Percentiles rank a stretch among this genome's conserved stretches.
These are phyloP conservation scores for Tulasnella sp. DNA, from an alignment of 768 basidiomycete species.

Conservation along the genomic window DNA sequence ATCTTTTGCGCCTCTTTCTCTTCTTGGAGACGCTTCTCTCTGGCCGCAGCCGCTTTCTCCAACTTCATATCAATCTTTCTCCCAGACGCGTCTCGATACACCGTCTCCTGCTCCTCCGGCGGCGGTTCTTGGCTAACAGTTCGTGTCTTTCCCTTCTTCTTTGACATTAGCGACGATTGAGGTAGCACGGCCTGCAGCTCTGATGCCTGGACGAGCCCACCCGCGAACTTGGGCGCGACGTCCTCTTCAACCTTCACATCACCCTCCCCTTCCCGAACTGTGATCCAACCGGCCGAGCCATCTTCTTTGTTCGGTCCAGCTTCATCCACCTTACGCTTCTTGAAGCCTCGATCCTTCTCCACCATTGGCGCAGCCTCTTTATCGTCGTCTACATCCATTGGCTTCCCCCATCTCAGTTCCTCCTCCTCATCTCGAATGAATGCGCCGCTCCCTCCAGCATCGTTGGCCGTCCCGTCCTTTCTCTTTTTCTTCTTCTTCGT, in stretches of 20 bases:
- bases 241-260: conserved; percentile 58
- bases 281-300: conserved; percentile 3
- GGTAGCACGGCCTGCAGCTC: conserved; percentile 1
- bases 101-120: conserved; percentile 70
- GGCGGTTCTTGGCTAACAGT: conserved; percentile 34
- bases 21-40: conserved; percentile 66
- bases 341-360: conserved; percentile 62
- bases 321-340: conserved; percentile 51
- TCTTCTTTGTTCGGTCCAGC: conserved; percentile 17
- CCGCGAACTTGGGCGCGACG: conserved; percentile 30
- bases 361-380: conserved; percentile 55
- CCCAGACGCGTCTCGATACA: conserved; percentile 86
- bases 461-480: conserved; percentile 40
- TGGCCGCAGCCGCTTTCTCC: conserved; percentile 73
- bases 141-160: conserved; percentile 30
- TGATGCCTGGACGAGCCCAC: conserved; percentile 1
- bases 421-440: conserved; percentile 53
- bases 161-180: conserved; percentile 24
- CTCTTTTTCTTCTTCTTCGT: conserved; percentile 65
- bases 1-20: conserved; percentile 85
- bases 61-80: conserved; percentile 82
- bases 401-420: conserved; percentile 41
- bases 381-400: conserved; percentile 44
- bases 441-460: conserved; percentile 28
- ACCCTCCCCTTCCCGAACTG: not conserved